Conservation (phyloP, 208 protist genomes). For the Leishmania tarentolae region DNA sequence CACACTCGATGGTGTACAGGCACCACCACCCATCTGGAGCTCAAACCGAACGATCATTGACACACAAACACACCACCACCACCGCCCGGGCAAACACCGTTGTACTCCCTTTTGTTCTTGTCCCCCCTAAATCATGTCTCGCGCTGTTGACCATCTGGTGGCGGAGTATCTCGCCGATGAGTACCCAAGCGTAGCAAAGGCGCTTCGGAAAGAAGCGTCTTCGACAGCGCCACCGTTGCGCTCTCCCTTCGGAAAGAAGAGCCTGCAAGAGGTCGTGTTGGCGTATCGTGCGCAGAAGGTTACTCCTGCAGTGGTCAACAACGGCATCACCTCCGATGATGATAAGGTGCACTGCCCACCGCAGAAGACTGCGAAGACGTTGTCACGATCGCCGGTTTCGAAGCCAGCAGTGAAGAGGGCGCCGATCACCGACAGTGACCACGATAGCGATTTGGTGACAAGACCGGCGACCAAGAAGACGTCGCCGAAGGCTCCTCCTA, state of each 20-base stretch:
- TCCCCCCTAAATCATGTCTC: conserved; percentile 35
- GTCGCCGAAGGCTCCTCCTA: conserved; percentile 31
- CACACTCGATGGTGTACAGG: neutral
- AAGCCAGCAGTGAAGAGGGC: conserved; percentile 58
- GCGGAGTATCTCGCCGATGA: conserved; percentile 49
- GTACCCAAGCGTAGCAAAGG: conserved; percentile 40
- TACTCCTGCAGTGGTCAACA: conserved; percentile 20
- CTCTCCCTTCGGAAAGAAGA: conserved; percentile 26
- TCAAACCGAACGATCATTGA: neutral
- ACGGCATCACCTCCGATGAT: conserved; percentile 51
- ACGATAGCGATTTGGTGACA: conserved; percentile 56
- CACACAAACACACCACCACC: neutral
- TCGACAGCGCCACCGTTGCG: conserved; percentile 8
- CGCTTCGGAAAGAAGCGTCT: conserved; percentile 37
- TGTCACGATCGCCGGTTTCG: conserved; percentile 30
- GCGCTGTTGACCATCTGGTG: conserved; percentile 50
- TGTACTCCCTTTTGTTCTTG: neutral
- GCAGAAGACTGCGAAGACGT: conserved; percentile 14
- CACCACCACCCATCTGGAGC: neutral
- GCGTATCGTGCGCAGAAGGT: conserved; percentile 32
- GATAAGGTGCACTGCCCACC: conserved; percentile 24
- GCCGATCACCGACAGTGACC: conserved; percentile 47
- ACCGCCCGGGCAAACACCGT: neutral
- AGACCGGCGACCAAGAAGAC: conserved; percentile 42
- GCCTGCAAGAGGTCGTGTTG: conserved; percentile 20